Percentiles rank a stretch among this genome's conserved stretches.
phyloP scores from a whole-genome alignment of 2,329 filamentous ascomycete species.

The Paramyrothecium roridum region DNA sequence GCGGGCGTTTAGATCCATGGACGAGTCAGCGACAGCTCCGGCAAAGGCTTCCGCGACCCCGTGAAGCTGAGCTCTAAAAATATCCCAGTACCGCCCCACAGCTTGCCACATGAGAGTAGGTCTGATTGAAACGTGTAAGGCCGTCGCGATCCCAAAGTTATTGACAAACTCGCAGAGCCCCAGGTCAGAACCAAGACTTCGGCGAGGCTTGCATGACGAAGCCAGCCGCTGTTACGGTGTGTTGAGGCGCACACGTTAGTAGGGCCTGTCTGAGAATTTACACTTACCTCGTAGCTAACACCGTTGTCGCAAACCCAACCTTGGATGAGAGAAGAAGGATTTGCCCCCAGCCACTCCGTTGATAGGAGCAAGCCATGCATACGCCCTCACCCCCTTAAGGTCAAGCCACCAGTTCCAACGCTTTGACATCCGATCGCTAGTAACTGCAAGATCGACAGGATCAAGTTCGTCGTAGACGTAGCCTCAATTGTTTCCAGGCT shows the following conservation, averaged over 20 bases:
- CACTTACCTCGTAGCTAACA: constrained; percentile 19
- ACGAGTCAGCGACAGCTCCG: constrained; percentile 23
- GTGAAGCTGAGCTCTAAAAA: constrained; percentile 25
- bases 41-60: constrained; percentile 26
- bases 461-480: constrained; percentile 33
- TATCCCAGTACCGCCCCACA: constrained; percentile 20
- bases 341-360: constrained; percentile 28
- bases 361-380: not conserved
- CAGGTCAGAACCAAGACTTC: constrained; percentile 30
- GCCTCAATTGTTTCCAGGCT: constrained; percentile 34
- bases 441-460: constrained; percentile 24
- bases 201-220: constrained; percentile 5
- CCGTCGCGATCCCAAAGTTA: constrained; percentile 12
- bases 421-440: constrained; percentile 34
- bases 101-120: constrained; percentile 2
- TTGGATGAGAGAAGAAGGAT: constrained; percentile 36
- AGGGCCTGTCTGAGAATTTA: no score
- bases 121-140: constrained; percentile 11
- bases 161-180: constrained; percentile 35
- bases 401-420: constrained; percentile 38
- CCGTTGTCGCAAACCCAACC: constrained; percentile 39
- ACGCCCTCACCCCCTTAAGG: constrained; percentile 23
- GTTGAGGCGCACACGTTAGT: not conserved
- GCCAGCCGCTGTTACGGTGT: not conserved
- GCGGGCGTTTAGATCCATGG: constrained; percentile 29